Base-by-base conservation (phyloP, 192 early-diverging fungal species). In the Coemansia sp. region DNA sequence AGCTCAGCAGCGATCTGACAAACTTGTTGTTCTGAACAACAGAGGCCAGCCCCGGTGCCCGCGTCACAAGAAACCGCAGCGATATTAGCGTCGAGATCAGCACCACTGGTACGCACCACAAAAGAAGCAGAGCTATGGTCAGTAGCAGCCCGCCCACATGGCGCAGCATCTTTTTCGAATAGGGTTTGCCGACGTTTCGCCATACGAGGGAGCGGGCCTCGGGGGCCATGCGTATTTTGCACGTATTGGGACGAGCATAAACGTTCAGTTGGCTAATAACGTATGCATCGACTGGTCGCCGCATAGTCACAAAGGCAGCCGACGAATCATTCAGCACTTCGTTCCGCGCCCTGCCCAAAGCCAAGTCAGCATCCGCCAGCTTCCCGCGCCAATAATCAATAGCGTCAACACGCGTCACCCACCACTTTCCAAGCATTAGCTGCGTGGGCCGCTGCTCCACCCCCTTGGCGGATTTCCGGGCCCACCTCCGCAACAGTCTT, bases 291-390 rank as follows among this genome's bases (percentile, higher is more conserved):
- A 74, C 74, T 6, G 88, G 74, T 14, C 81, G 74, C 55, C 83
- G 78, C 76, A 89, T 89, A 4, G 88, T 92, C 14, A 92, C 88
- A 59, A 92, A 92, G 2, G 85, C 90, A 33, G 87, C 82, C 4
- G 81, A 81, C 5, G 59, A 56, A n/a, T n/a, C n/a, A n/a, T n/a
- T n/a, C n/a, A n/a, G n/a, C n/a, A n/a, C n/a, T n/a, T n/a, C n/a
- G n/a, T n/a, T n/a, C n/a, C 69, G 73, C 59, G 85, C 73, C 70
- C 71, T 19, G 48, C 66, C 56, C 32, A 80, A 44, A 26, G 29
- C 63, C 48, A 70, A 64, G 66, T 92, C 89, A 29, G 82, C 63
- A 1, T 67, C 69, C 1, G 74, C 58, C 63, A 90, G 84, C 53
- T 70, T 63, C 14, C 71, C 62, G 32, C 83, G 78, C 65, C 76